These are phyloP conservation scores for Trichosporon sp. DNA, from an alignment of 1,284 basidiomycete species.

Conservation along the genomic window DNA sequence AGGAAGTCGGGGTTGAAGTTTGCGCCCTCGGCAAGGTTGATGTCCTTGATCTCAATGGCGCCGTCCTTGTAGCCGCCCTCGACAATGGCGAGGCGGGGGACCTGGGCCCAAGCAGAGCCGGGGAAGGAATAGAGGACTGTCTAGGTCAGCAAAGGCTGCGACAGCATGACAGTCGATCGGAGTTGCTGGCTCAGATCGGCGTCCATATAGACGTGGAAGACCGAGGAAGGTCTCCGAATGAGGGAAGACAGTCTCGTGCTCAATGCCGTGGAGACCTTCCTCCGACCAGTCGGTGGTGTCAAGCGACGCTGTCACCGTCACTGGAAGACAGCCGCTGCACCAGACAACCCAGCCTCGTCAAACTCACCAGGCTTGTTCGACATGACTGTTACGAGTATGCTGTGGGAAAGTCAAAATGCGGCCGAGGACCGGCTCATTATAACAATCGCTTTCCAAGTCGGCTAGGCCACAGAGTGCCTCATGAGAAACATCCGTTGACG, in stretches of 20 bases:
- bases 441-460: background rate
- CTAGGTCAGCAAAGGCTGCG: too few species aligned
- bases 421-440: background rate
- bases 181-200: too few species aligned
- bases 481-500: background rate
- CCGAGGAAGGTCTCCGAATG: background rate
- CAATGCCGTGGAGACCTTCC: too few species aligned
- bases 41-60: constrained; percentile 28
- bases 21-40: constrained; percentile 50
- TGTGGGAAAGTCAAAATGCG: background rate
- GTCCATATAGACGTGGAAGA: too few species aligned
- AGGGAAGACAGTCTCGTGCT: background rate
- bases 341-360: background rate
- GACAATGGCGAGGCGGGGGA: constrained; percentile 39
- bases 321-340: background rate
- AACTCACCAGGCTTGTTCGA: background rate
- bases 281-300: too few species aligned
- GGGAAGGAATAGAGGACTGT: constrained; percentile 36
- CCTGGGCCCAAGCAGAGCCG: constrained; percentile 41
- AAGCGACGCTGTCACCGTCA: too few species aligned
- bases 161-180: too few species aligned
- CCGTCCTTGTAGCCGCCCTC: constrained; percentile 34
- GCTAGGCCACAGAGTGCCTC: background rate
- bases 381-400: background rate
- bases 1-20: constrained; percentile 61